Base-by-base conservation (phyloP, 176 grass and related monocot species). In the Secale cereale region DNA sequence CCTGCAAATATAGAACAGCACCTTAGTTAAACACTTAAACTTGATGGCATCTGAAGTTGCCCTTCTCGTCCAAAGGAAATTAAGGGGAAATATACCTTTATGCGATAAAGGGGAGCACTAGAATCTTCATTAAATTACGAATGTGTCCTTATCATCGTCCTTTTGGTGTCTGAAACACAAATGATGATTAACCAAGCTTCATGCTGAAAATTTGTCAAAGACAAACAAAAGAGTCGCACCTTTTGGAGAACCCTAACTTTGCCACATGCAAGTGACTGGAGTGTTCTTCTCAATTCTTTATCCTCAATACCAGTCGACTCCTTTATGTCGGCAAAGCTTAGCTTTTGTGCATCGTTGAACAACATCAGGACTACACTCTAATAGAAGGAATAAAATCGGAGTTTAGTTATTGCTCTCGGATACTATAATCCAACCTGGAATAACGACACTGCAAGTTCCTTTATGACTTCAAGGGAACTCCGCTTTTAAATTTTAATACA, bases 191-290 rank as follows among this genome's bases (percentile, higher is more conserved):
- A 48, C 88, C 22, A 63, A 76, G 68, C 52, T 33, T 23, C 29
- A 7, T 59, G 67, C 33, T 62, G 76, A 77, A 90, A 88, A 84
- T 29, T 77, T 37, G 35, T 78, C 39, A 73, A 63, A 22, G 41
- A 67, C 56, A 70, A 59, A 48, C 52, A 50, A 59, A 80, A 76
- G 75, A 77, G 76, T 22, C 92, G 12, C 43, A 99, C 97, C 97
- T 97, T 99, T 77, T 97, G 94, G 82, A 99, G 90, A 86, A 99
- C 90, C 74, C 97, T 85, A 88, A 97, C 94, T 94, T 99, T 99
- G 59, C 92, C 94, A 59, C 97, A 99, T 82, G 97, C 97, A 86
- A 99, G 93, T 80, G 94, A 99, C 87, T 99, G 97, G 74, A 99
- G 85, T 37, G 97, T 99, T 70, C 94, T 91, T 83, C 94, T 96